phyloP scores from a whole-genome alignment of 768 basidiomycete species.

The Naganishia randhawae region DNA sequence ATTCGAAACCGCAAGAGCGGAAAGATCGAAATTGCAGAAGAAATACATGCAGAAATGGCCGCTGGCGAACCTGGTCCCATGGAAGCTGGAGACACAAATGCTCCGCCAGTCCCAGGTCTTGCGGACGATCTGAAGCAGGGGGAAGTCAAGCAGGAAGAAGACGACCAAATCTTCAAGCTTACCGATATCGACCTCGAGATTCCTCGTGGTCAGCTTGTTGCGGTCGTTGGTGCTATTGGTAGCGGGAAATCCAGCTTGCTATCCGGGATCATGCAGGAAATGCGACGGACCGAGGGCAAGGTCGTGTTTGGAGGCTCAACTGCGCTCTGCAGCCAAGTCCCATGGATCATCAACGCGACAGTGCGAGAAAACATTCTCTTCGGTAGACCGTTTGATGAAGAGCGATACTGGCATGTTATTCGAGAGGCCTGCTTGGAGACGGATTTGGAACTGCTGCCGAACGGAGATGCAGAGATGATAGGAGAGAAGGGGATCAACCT shows the following conservation, averaged over 20 bases:
- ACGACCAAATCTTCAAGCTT: conserved; percentile 60
- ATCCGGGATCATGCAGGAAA: conserved; percentile 58
- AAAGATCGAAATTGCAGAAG: conserved; percentile 37
- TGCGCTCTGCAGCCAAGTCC: conserved; percentile 77
- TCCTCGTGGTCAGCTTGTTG: conserved; percentile 71
- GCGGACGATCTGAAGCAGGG: conserved; percentile 22
- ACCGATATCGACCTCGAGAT: conserved; percentile 64
- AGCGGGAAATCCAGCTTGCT: conserved; percentile 48
- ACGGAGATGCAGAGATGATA: conserved; percentile 78
- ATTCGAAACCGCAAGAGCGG: conserved; percentile 43
- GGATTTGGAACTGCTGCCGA: conserved; percentile 70
- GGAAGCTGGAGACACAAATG: conserved; percentile 36
- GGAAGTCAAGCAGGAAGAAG: conserved; percentile 27
- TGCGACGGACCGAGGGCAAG: conserved; percentile 66
- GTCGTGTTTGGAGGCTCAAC: conserved; percentile 70
- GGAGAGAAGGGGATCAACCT: conserved; percentile 84
- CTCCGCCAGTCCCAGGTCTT: conserved; percentile 32
- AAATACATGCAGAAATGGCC: conserved; percentile 40
- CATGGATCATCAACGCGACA: conserved; percentile 83
- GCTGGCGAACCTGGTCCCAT: conserved; percentile 31
- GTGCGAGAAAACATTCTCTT: conserved; percentile 87
- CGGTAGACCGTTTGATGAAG: conserved; percentile 74
- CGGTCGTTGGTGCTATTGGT: conserved; percentile 80
- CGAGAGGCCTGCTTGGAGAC: conserved; percentile 72
- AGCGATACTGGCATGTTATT: conserved; percentile 76